Conservation (phyloP, 2,329 filamentous ascomycete genomes). For the Arthrinium phaeospermum region DNA sequence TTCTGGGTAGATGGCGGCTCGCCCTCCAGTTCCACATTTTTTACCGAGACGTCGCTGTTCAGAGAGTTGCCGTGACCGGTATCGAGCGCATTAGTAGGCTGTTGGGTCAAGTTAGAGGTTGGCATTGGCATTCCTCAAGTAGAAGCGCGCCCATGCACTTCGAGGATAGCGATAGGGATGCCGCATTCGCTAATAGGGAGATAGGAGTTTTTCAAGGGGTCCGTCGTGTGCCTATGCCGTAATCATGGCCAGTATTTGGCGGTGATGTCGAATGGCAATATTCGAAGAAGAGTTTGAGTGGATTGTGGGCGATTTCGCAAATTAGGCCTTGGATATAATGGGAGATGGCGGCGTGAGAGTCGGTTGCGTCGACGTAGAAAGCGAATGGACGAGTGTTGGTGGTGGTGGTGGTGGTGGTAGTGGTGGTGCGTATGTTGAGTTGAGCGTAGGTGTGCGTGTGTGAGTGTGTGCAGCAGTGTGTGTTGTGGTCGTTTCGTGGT, state of each 20-base stretch:
- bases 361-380: background rate
- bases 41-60: background rate
- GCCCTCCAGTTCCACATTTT: conserved; percentile 1
- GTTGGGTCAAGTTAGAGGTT: conserved; percentile 21
- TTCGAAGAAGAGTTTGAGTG: background rate
- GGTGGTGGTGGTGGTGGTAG: background rate
- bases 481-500: conserved; percentile 13
- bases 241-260: conserved; percentile 13
- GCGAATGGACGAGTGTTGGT: conserved; percentile 13
- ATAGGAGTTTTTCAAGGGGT: background rate
- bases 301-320: background rate
- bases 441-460: conserved; percentile 16
- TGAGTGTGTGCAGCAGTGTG: conserved; percentile 11
- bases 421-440: background rate
- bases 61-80: conserved; percentile 12
- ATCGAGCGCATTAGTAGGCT: conserved; percentile 14
- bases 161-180: conserved; percentile 8
- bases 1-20: background rate
- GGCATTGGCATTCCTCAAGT: conserved; percentile 24
- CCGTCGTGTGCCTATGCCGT: background rate
- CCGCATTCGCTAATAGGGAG: conserved; percentile 17
- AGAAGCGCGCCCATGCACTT: conserved; percentile 22
- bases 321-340: background rate
- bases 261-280: conserved; percentile 4
- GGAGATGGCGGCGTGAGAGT: background rate